A percentile compares a stretch with the other conserved stretches of the same genome.
Evolutionary conservation across 2,329 filamentous ascomycete genomes (phyloP).

Genomic region (Aureobasidium pullulans): DNA sequence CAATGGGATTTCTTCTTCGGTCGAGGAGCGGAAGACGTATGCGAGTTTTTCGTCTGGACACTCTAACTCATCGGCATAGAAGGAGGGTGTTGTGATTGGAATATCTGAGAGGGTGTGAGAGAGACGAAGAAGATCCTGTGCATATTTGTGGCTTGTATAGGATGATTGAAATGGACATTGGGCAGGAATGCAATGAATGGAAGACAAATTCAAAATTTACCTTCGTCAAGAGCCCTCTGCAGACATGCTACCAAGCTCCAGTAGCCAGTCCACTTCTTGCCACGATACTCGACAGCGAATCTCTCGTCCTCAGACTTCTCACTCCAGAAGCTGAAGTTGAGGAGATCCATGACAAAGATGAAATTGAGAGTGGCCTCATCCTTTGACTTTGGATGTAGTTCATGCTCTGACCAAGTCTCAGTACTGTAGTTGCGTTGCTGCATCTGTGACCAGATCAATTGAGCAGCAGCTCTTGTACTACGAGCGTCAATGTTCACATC

Average conservation of each 20-base stretch:
- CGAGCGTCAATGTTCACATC: constrained; percentile 84
- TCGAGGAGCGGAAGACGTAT: constrained; percentile 79
- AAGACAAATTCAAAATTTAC: constrained; percentile 35
- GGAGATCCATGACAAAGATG: constrained; percentile 92
- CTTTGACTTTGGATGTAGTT: constrained; percentile 78
- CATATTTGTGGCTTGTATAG: no score
- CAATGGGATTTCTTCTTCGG: constrained; percentile 79
- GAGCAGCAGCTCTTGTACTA: constrained; percentile 74
- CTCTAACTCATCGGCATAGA: constrained; percentile 71
- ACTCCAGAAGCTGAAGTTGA: constrained; percentile 96
- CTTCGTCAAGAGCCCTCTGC: constrained; percentile 82
- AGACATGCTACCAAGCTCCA: constrained; percentile 86
- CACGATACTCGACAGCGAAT: constrained; percentile 76
- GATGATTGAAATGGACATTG: not conserved
- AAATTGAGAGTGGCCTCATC: constrained; percentile 71
- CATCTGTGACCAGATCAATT: constrained; percentile 74
- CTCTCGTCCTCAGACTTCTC: constrained; percentile 60
- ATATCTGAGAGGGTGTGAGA: constrained; percentile 51
- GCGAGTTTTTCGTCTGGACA: constrained; percentile 60
- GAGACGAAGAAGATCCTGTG: not conserved
- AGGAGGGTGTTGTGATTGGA: constrained; percentile 80
- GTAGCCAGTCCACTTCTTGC: constrained; percentile 83
- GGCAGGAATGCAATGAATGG: not conserved
- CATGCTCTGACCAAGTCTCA: constrained; percentile 78
- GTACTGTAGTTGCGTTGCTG: constrained; percentile 75